phyloP scores from a whole-genome alignment of 2,329 filamentous ascomycete genomes.

The Colletotrichum cuscutae region DNA sequence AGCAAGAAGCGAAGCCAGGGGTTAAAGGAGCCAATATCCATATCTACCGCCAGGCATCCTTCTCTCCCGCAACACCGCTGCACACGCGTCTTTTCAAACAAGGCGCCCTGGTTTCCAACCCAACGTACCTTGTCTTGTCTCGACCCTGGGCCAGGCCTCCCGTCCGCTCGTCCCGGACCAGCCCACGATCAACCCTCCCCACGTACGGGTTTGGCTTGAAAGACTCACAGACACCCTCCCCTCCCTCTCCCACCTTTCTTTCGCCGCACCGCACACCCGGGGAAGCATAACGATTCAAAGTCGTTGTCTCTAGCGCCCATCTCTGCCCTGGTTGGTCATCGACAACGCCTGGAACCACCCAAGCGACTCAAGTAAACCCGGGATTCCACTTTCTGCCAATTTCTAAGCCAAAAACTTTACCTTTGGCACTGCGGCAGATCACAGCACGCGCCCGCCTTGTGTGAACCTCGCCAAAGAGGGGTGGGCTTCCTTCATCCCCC shows the following conservation, averaged over 20 bases:
- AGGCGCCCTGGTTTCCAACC: slow-evolving; percentile 16
- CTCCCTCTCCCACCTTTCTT: not conserved
- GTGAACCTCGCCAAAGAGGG: slow-evolving; percentile 16
- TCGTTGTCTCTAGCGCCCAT: slow-evolving; percentile 11
- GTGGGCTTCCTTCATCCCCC: slow-evolving; percentile 6
- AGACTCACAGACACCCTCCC: slow-evolving; percentile 4
- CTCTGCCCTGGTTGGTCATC: slow-evolving; percentile 28
- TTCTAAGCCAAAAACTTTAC: slow-evolving; percentile 26
- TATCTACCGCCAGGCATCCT: slow-evolving; percentile 16
- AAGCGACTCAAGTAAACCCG: not conserved
- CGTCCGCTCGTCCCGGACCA: slow-evolving; percentile 32
- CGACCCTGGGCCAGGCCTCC: slow-evolving; percentile 14
- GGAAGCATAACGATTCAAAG: slow-evolving; percentile 23
- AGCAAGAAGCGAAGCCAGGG: not conserved
- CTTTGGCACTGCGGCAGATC: slow-evolving; percentile 1
- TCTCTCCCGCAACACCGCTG: slow-evolving; percentile 6
- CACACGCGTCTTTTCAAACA: slow-evolving; percentile 21
- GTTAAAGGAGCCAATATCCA: slow-evolving; percentile 3
- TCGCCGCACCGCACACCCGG: slow-evolving; percentile 10
- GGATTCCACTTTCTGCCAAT: slow-evolving; percentile 22
- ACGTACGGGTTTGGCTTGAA: not conserved
- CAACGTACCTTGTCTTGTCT: not conserved
- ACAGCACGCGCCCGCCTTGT: slow-evolving; percentile 1
- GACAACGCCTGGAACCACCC: not conserved
- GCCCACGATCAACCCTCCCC: slow-evolving; percentile 19